Evolutionary conservation across 192 early-diverging fungal species (phyloP).

Genomic region (Entomortierella parvispora): DNA sequence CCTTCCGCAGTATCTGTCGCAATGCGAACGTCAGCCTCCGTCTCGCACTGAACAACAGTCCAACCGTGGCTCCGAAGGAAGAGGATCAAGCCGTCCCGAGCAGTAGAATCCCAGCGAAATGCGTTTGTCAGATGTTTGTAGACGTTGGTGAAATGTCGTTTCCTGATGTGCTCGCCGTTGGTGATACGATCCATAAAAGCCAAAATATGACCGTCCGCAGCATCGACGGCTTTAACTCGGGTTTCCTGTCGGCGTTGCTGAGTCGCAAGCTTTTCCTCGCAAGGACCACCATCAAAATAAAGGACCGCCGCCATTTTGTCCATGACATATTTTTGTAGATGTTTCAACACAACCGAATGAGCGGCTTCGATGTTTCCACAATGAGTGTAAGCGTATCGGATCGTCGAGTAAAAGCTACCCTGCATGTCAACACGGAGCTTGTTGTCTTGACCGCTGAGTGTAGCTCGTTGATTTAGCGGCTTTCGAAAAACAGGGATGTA

Average conservation of each 20-base stretch:
- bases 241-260: neutral
- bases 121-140: neutral
- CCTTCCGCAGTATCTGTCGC: neutral
- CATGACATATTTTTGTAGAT: no score
- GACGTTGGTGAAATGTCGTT: neutral
- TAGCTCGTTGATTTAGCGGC: no score
- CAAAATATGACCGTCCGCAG: neutral
- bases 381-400: no score
- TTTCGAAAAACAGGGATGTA: no score
- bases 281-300: neutral
- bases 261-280: neutral
- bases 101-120: neutral
- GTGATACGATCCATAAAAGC: neutral
- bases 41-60: neutral
- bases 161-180: neutral
- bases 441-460: no score
- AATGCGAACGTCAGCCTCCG: constrained; percentile 11
- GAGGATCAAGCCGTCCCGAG: neutral
- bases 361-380: no score
- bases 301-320: no score
- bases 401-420: no score
- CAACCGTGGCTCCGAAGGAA: neutral
- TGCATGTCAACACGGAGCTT: no score
- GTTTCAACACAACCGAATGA: no score
- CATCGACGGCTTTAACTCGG: neutral